Conservation (phyloP, 208 protist species). For the Acanthamoeba sp. region DNA sequence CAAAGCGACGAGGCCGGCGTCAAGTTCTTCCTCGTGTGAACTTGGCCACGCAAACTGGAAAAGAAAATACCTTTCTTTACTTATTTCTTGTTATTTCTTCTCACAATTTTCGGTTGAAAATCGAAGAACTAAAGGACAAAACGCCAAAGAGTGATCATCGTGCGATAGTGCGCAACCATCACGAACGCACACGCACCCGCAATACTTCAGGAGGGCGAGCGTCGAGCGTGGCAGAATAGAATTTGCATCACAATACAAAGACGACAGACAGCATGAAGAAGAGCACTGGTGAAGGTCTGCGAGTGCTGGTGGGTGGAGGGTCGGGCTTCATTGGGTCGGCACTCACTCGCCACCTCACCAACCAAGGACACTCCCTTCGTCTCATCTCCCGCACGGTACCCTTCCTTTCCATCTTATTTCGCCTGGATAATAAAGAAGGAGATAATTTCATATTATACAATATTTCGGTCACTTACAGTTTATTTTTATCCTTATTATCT, state of each 20-base stretch:
- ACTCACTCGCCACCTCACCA: slow-evolving; percentile 4
- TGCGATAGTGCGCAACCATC: no score
- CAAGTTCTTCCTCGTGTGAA: slow-evolving; percentile 52
- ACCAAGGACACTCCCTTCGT: background rate
- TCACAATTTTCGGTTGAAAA: no score
- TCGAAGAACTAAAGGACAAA: no score
- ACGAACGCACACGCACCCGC: no score
- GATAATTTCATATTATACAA: background rate
- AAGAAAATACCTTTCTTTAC: no score
- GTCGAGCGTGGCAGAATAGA: no score
- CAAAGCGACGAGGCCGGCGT: slow-evolving; percentile 52
- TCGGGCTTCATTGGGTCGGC: slow-evolving; percentile 62
- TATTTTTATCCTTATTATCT: background rate
- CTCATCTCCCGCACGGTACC: background rate
- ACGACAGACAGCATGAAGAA: background rate
- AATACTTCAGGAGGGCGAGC: no score
- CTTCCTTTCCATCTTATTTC: background rate
- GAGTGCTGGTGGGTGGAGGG: slow-evolving; percentile 67
- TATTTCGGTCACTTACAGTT: background rate
- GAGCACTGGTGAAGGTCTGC: slow-evolving; percentile 10
- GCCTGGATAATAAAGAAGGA: background rate
- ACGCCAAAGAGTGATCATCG: no score
- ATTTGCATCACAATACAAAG: background rate
- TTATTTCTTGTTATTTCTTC: no score
- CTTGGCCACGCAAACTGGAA: no score